Base-by-base conservation (phyloP, 163 green algal species). In the Prototheca stagnorum region DNA sequence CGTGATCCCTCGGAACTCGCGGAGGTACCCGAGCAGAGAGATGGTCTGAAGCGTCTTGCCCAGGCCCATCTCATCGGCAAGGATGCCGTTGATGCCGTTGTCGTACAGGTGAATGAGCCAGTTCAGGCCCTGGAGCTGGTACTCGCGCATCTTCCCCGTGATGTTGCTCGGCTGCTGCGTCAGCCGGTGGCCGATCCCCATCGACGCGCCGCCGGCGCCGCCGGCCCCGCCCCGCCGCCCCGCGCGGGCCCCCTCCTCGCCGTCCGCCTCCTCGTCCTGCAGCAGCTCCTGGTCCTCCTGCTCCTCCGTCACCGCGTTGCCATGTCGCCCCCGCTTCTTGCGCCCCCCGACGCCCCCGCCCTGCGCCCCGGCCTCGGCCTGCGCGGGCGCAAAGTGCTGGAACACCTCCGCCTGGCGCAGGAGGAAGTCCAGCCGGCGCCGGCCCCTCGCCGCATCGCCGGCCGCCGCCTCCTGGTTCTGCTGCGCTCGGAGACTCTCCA, bases 11-110 rank as follows among this genome's bases (percentile, higher is more conserved):
- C 85, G 75, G 70, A 86, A 97, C 74, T 99, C 87, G 35, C 83
- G 66, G 55, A 99, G 67, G 74, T 97, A 99, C 0, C 77, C 86
- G 41, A 96, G 59, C 58, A 99, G 70, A 2, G 82, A 94, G 62
- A 99, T 99, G 17, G 87, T 96, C 74, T 99, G 90, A 49, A 94
- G 72, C 16, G 84, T 94, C 75, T 98, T 97, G 40, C 89, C 89
- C 55, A 96, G 69, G 36, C 86, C 88, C 89, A 98, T 97, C 68
- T 97, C 88, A 54, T 96, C 90, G 19, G 88, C 90, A 46, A 99
- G 63, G 61, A 99, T 99, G 41, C 87, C 89, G 61, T 97, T 98
- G 73, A 98, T 95, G 56, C 88, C 90, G 59, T 97, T 95, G 62
- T 96, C 86, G 53, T 95, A 97, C 27, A 96, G 63, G 56, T 93